Evolutionary conservation across 768 basidiomycete genomes (phyloP), one percentile per base, ranked within the genome.

Genomic region (Saitozyma podzolica): DNA sequence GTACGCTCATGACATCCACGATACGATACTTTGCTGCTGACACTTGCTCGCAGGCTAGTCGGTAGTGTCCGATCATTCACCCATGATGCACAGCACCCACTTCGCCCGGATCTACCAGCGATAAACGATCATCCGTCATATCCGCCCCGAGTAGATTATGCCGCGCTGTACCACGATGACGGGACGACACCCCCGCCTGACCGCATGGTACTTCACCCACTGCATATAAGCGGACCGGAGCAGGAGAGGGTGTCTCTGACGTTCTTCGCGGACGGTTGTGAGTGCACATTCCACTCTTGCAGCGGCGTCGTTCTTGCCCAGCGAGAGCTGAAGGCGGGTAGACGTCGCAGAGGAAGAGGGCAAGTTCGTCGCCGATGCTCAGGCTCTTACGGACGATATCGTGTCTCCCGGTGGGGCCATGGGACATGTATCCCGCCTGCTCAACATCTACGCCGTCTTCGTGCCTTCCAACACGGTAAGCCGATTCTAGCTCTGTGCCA

Each of bases 241-340:
- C 29, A 54, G 14, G 68, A 75, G 14, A 45, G 72, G 10, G 66
- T 78, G 20, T 68, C 78, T 54, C 63, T 78, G 8, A 75, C 70
- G 37, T 77, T 76, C 65, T 78, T 80, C 50, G 62, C 75, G 0
- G 78, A 80, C 61, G 78, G 78, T 37, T 80, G 78, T 78, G 52
- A 64, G 74, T 11, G 11, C 4, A 13, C 14, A 16, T 29, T 8
- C 16, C 16, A 14, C 14, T 40, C n/a, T 11, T 29, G 39, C 2
- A 47, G 39, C 51, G 17, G 42, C 29, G 1, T 13, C 47, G 11
- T 20, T n/a, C 47, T 16, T 50, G 49, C 7, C 39, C 16, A 29
- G 29, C 29, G 29, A 29, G 29, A 5, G 5, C 29, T 29, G 29
- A 29, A 2, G 29, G 29, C 2, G 17, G 8, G 2, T 20, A 79